Conservation (phyloP, 2,329 filamentous ascomycete genomes). For the Aureobasidium zeae region DNA sequence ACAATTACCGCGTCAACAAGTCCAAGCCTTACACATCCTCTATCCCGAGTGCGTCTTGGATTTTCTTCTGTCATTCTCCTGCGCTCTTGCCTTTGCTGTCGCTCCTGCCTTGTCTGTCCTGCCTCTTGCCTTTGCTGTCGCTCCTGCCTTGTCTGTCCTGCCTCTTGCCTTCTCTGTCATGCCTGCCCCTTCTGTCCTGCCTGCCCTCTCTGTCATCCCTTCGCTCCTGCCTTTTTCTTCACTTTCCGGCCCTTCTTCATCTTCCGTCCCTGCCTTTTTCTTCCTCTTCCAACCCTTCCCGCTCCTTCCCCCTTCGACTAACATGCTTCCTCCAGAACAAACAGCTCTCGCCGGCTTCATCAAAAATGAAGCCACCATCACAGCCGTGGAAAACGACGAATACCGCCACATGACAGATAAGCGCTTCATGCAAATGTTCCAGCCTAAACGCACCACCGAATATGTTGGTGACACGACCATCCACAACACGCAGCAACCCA, state of each 20-base stretch:
- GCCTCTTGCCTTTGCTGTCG: background rate
- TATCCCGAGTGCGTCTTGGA: slow-evolving; percentile 18
- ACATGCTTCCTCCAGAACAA: slow-evolving; percentile 63
- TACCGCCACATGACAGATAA: slow-evolving; percentile 53
- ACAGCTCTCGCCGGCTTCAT: slow-evolving; percentile 66
- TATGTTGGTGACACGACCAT: slow-evolving; percentile 30
- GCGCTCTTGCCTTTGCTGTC: background rate
- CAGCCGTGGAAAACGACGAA: slow-evolving; percentile 64
- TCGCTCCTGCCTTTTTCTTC: no score
- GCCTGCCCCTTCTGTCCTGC: slow-evolving; percentile 15
- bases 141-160: slow-evolving; percentile 15
- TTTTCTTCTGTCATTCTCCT: background rate
- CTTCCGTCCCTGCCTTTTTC: no score
- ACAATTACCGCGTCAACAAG: slow-evolving; percentile 19
- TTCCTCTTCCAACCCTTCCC: no score
- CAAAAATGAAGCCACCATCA: slow-evolving; percentile 65
- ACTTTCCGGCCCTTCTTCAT: no score
- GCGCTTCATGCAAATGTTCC: slow-evolving; percentile 31
- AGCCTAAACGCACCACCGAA: slow-evolving; percentile 43
- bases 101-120: slow-evolving; percentile 15
- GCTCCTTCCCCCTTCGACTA: slow-evolving; percentile 25
- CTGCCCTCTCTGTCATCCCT: background rate
- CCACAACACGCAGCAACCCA: slow-evolving; percentile 27
- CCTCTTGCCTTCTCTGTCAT: background rate
- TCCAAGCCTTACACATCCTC: slow-evolving; percentile 22